These are phyloP conservation scores for Exophiala alcalophila DNA, from an alignment of 2,329 filamentous ascomycete genomes.

Conservation along the genomic window DNA sequence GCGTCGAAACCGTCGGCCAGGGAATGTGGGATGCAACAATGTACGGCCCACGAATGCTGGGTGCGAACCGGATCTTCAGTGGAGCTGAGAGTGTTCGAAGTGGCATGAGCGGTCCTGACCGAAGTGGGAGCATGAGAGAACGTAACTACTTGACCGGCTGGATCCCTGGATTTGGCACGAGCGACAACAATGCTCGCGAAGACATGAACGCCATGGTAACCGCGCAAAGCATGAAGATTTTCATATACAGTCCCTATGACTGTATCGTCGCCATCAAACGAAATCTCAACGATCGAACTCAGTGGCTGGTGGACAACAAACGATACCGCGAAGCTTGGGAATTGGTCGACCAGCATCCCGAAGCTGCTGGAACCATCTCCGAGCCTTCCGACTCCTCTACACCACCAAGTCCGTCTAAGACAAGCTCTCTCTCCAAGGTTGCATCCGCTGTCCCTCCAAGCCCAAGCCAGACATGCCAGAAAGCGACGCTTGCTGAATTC, in stretches of 20 bases:
- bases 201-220: conserved; percentile 49
- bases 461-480: conserved; percentile 36
- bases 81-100: conserved; percentile 73
- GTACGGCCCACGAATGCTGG: conserved; percentile 70
- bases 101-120: conserved; percentile 51
- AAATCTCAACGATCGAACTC: conserved; percentile 78
- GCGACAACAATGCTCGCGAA: conserved; percentile 37
- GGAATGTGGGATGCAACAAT: conserved; percentile 90
- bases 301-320: conserved; percentile 78
- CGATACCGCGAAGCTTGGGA: conserved; percentile 86
- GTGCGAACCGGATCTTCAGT: conserved; percentile 56
- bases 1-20: conserved; percentile 52
- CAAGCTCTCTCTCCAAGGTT: conserved; percentile 27
- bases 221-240: conserved; percentile 70
- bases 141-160: conserved; percentile 56
- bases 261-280: conserved; percentile 89
- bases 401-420: conserved; percentile 41
- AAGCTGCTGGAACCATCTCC: conserved; percentile 51
- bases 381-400: conserved; percentile 39
- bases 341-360: conserved; percentile 81
- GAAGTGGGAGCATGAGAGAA: conserved; percentile 43
- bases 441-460: conserved; percentile 32
- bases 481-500: conserved; percentile 60
- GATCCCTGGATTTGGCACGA: conserved; percentile 44
- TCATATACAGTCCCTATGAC: conserved; percentile 94